A percentile compares a stretch with the other conserved stretches of the same genome.
phyloP scores from a whole-genome alignment of 2,329 filamentous ascomycete genomes.

The Cladobotryum mycophilum region DNA sequence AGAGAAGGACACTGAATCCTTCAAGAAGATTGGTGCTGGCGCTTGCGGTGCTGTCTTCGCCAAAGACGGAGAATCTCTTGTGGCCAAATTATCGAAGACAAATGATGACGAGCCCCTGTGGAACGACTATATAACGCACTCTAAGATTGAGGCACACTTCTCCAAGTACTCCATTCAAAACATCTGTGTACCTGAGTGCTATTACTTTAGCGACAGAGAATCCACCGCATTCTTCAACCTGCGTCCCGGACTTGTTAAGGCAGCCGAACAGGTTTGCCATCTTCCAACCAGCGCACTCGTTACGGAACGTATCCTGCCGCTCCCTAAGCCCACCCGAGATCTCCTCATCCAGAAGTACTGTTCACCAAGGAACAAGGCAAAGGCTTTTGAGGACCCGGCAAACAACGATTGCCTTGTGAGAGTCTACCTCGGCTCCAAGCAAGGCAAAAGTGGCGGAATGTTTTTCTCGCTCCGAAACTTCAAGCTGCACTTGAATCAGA shows the following conservation, averaged over 20 bases:
- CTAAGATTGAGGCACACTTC: slow-evolving; percentile 1
- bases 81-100: slow-evolving; percentile 15
- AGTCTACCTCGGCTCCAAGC: slow-evolving; percentile 15
- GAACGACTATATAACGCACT: slow-evolving; percentile 13
- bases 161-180: neutral
- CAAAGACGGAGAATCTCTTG: neutral
- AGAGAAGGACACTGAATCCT: neutral
- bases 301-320: slow-evolving; percentile 20
- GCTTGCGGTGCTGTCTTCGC: slow-evolving; percentile 17
- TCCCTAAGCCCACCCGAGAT: slow-evolving; percentile 16
- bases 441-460: neutral
- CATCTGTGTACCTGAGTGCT: slow-evolving; percentile 9
- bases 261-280: slow-evolving; percentile 7
- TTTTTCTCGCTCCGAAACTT: slow-evolving; percentile 27
- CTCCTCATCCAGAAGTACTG: slow-evolving; percentile 19
- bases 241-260: slow-evolving; percentile 4
- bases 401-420: slow-evolving; percentile 19
- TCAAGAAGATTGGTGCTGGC: slow-evolving; percentile 18
- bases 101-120: slow-evolving; percentile 2
- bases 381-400: slow-evolving; percentile 9
- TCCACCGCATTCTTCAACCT: slow-evolving; percentile 6
- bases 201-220: neutral
- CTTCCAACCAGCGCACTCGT: slow-evolving; percentile 17
- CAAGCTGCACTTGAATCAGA: slow-evolving; percentile 25
- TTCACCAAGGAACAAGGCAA: neutral